Evolutionary conservation across 352 stramenopile species (phyloP), one percentile per base, ranked within the genome.

Genomic region (Phytophthora nicotianae): DNA sequence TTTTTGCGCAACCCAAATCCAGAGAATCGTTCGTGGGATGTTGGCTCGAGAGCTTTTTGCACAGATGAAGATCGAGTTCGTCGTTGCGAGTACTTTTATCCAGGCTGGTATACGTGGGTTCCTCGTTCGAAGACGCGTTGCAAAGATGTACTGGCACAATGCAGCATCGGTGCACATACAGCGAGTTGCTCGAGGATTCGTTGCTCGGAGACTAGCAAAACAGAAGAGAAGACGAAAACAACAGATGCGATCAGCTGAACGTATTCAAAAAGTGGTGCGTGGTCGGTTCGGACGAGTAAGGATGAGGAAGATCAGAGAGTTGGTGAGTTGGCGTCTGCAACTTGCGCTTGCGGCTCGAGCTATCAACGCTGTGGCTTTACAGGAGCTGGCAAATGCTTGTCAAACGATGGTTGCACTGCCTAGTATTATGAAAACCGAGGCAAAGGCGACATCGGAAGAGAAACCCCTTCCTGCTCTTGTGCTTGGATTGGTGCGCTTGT

Each of bases 1-100:
- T 19, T 77, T 93, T 60, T 93, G 84, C 21, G 86, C 87, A 4
- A 92, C 78, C 21, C 50, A 87, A 29, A 93, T 96, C 49, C 87
- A 96, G 59, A 87, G 85, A 24, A 68, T 91, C 5, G 79, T 65
- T 3, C 82, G 88, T 17, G 88, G 87, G 1, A 86, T 92, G 63
- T 50, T 94, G 32, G 82, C 85, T 11, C 77, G 88, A 16, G 64
- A 74, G 8, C 58, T 68, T 41, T 93, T 83, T 38, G 75, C 70
- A 13, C 68, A 55, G 27, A 70, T 91, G 43, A 81, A 81, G 65
- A 84, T 92, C 29, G 77, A 86, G 58, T 91, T 79, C 20, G 81
- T 79, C 33, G 77, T 92, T 29, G 72, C 80, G 23, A 93, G 85
- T 56, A 89, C 79, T 17, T 92, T 83, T 49, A 95, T 96, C 48